Evolutionary conservation across 768 basidiomycete genomes (phyloP).

Genomic region (Suillus fuscotomentosus): DNA sequence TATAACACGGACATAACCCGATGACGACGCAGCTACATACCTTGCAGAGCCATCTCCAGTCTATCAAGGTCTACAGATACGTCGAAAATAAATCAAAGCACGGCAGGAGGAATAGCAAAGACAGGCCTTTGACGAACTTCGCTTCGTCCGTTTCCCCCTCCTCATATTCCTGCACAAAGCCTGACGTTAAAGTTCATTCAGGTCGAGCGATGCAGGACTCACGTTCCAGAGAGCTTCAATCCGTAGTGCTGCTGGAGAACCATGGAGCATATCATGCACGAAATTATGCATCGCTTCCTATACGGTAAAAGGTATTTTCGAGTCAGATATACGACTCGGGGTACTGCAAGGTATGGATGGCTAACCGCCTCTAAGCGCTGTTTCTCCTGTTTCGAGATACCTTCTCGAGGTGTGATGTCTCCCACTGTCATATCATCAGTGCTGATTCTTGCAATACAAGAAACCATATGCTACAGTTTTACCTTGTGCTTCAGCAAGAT

Average conservation of each 20-base stretch:
- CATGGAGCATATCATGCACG: slow-evolving; percentile 84
- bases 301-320: slow-evolving; percentile 6
- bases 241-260: slow-evolving; percentile 61
- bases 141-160: slow-evolving; percentile 70
- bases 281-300: slow-evolving; percentile 92
- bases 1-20: neutral
- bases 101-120: neutral
- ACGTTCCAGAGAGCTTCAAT: slow-evolving; percentile 76
- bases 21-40: slow-evolving; percentile 27
- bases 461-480: too few species aligned
- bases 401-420: slow-evolving; percentile 90
- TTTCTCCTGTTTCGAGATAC: slow-evolving; percentile 82
- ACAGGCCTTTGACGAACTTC: slow-evolving; percentile 80
- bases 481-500: slow-evolving; percentile 96
- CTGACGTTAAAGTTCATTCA: neutral
- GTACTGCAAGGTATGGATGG: neutral
- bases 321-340: neutral
- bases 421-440: slow-evolving; percentile 54
- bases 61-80: slow-evolving; percentile 68
- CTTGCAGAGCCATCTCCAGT: slow-evolving; percentile 88
- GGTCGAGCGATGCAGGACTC: slow-evolving; percentile 11
- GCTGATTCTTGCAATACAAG: neutral
- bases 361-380: slow-evolving; percentile 67
- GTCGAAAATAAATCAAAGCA: neutral
- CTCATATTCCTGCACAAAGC: slow-evolving; percentile 74